Base-by-base conservation (phyloP, 306 rosid species). In the Sindora glabra region DNA sequence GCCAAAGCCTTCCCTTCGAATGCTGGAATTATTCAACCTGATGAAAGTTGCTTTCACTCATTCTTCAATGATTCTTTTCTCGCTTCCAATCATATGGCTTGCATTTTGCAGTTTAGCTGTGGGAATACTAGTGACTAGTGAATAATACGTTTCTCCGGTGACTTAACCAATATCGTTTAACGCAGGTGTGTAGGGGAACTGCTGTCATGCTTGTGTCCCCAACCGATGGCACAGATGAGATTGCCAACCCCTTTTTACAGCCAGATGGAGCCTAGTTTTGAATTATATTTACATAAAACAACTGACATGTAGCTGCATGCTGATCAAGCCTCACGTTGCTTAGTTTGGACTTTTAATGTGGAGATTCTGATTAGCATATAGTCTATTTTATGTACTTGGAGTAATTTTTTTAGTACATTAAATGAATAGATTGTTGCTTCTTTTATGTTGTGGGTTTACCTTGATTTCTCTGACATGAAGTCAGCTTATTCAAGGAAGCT, bases 151-250 rank as follows among this genome's bases (percentile, higher is more conserved):
- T 32, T 25, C 24, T n/a, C 59, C 19, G 6, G 51, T 49, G 21
- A 49, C 56, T 21, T 55, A 26, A 64, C 48, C 33, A 27, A 23
- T 30, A 30, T 56, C 63, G 25, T 64, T 46, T 16, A 22, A 29
- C 74, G 75, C 86, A 92, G 98, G 96, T 88, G 49, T 92, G 98
- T 50, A 83, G 98, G 74, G 98, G 98, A 77, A 92, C 98, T 54
- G 98, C 98, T 44, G 98, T 92, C 27, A 92, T 92, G 98, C 96
- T 92, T 10, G 98, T 92, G 68, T 92, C 98, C 21, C 98, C 98
- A 56, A 85, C 95, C 33, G 98, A 92, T 59, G 98, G 98, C 18
- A 92, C 98, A 21, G 96, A 92, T 65, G 98, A 88, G 86, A 92
- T 92, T 51, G 90, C 95, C 15, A 92, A 92, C 85, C 98, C 98